Evolutionary conservation across 306 rosid genomes (phyloP), one percentile per base, ranked within the genome.

Genomic region (Sophora flavescens): DNA sequence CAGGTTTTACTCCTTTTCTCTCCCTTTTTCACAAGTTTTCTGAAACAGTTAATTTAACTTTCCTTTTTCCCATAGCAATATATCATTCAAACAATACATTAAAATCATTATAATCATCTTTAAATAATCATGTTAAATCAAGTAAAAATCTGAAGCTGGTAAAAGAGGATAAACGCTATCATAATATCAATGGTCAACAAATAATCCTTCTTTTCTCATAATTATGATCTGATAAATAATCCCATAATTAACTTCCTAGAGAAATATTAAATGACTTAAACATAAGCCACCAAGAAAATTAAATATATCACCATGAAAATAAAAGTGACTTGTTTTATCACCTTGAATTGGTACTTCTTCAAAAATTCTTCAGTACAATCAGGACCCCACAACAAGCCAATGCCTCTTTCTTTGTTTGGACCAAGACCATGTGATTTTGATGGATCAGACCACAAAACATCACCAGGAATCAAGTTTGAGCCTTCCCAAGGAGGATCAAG

Each of bases 401-500:
- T 93, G 66, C 98, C 98, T 80, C 98, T 88, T 74, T 86, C 98
- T 74, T 78, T 89, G 83, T 93, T 91, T 3, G 89, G 98, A 74
- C 89, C 84, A 85, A 93, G 96, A 13, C 98, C 98, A 6, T 83
- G 86, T 4, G 3, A 82, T 80, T 87, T 88, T 2, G 98, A 93
- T 8, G 96, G 98, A 83, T 93, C 98, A 7, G 98, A 93, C 98
- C 98, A 93, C 84, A 93, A 82, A 76, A 93, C 96, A 71, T 93
- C 98, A 5, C 98, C 98, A 5, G 98, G 98, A 72, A 93, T 93
- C 87, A 93, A 84, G 81, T 93, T 93, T 52, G 73, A 9, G 65
- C 96, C 96, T 87, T 91, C 98, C 98, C 96, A 93, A 0, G 98
- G 96, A 82, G 98, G 98, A 86, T 93, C 98, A 81, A 93, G 95